A percentile compares a stretch with the other conserved stretches of the same genome.
Evolutionary conservation across 768 basidiomycete genomes (phyloP).

Genomic region (Tubosaeta sp.): DNA sequence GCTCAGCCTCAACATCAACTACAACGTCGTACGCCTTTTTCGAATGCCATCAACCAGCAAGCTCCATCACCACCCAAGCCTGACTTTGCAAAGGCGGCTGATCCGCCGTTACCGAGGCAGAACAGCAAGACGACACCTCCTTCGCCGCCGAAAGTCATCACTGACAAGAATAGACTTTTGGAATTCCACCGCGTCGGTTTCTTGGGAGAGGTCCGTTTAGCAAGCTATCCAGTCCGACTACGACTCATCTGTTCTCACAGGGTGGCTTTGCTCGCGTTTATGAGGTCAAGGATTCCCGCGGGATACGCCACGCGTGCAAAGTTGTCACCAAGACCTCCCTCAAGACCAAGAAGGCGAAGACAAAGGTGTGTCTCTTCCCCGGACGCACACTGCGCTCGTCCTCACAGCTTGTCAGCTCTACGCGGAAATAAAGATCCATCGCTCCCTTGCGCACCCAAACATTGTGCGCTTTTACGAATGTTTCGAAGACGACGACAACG

Average conservation of each 20-base stretch:
- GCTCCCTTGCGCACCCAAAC: constrained; percentile 85
- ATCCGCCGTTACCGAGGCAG: constrained; percentile 74
- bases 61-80: constrained; percentile 34
- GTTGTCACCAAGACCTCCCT: constrained; percentile 91
- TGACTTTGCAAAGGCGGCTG: constrained; percentile 38
- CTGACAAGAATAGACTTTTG: constrained; percentile 52
- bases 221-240: not conserved
- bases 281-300: constrained; percentile 75
- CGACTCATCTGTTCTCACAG: constrained; percentile 24
- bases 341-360: constrained; percentile 95
- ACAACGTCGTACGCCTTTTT: constrained; percentile 40
- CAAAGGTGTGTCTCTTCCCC: constrained; percentile 58
- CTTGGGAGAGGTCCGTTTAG: constrained; percentile 69
- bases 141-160: constrained; percentile 73
- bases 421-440: constrained; percentile 98
- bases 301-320: constrained; percentile 77
- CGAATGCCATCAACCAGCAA: constrained; percentile 37
- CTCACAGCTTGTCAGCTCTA: constrained; percentile 60
- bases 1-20: constrained; percentile 20
- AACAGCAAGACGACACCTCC: constrained; percentile 80
- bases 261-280: constrained; percentile 98
- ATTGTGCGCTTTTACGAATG: constrained; percentile 90
- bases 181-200: constrained; percentile 75
- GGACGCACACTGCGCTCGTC: not conserved
- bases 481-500: constrained; percentile 93